Evolutionary conservation across 805 yeast genomes (phyloP), one percentile per base, ranked within the genome.

Genomic region (Wickerhamomyces queroliae): DNA sequence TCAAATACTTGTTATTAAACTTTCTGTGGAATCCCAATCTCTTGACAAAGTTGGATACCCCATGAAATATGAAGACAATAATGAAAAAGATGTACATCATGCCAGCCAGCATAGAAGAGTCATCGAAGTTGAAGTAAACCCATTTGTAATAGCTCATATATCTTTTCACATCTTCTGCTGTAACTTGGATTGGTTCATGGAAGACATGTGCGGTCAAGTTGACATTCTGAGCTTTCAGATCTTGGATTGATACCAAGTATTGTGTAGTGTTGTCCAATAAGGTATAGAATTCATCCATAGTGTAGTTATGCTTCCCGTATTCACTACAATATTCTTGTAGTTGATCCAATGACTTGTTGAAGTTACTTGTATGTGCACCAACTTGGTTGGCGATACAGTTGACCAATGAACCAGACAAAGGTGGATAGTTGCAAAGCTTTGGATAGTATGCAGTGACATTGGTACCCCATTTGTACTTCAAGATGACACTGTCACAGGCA

Each of bases 21-120:
- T 37, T 33, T 8, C 41, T 41, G 13, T 43, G 44, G 10, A 40
- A 36, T 1, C 62, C 62, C 3, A 47, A 38, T 23, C 36, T 45
- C 28, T 48, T 56, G 41, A 58, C 51, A 37, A 41, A 59, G 38
- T 66, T 66, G 48, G 45, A 45, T 3, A 52, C 12, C 11, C 64
- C 60, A 20, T 65, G 62, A 16, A 66, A 27, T 0, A 67, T 17
- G 46, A 71, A 51, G 0, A 70, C 59, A 2, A 62, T 15, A n/a
- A 58, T 56, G 63, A 72, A 72, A 48, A 60, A 72, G 9, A 56
- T 52, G 37, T 63, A 44, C 22, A 70, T 48, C 5, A 59, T 61
- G 33, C 57, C 62, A 3, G 51, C 58, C 61, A 48, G 45, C 11
- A 39, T 12, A 9, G 38, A 37, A 12, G 48, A 41, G 28, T 20